Evolutionary conservation across 176 grass and related monocot genomes (phyloP).

Genomic region (Carex kokanica): DNA sequence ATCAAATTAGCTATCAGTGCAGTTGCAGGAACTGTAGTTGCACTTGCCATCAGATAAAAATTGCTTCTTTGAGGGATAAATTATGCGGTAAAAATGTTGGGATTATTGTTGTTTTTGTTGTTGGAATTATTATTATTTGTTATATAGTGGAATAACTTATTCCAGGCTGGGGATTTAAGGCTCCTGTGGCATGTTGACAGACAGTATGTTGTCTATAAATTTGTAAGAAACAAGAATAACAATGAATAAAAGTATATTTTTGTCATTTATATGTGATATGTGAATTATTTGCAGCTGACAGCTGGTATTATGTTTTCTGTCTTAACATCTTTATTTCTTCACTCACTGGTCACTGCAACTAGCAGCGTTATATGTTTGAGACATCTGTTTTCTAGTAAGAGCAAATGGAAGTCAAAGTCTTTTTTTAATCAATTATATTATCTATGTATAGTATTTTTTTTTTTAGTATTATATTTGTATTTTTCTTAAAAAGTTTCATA

Average conservation of each 20-base stretch:
- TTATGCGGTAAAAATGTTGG: slow-evolving; percentile 18
- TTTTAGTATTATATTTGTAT: too few relatives aligned
- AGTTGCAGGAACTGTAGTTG: slow-evolving; percentile 41
- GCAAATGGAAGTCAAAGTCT: too few relatives aligned
- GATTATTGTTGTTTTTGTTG: slow-evolving; percentile 15
- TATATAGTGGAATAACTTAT: slow-evolving; percentile 12
- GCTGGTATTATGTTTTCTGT: background rate
- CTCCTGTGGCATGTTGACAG: background rate
- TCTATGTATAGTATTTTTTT: too few relatives aligned
- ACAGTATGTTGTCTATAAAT: background rate
- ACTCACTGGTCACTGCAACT: background rate
- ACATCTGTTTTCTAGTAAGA: too few relatives aligned
- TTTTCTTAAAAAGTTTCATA: too few relatives aligned
- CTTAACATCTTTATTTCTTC: background rate
- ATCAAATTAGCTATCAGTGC: slow-evolving; percentile 18
- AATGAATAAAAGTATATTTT: slow-evolving; percentile 24
- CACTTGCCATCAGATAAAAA: slow-evolving; percentile 17
- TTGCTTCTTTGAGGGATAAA: slow-evolving; percentile 24
- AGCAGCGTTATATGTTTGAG: background rate
- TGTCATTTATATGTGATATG: slow-evolving; percentile 20
- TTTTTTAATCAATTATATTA: too few relatives aligned
- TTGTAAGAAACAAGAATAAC: slow-evolving; percentile 19
- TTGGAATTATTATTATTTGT: slow-evolving; percentile 17
- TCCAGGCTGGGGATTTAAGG: background rate
- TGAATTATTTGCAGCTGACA: background rate